Percentiles rank a stretch among this genome's conserved stretches.
These are phyloP conservation scores for Ceriops decandra DNA, from an alignment of 345 rosid species.

Conservation along the genomic window DNA sequence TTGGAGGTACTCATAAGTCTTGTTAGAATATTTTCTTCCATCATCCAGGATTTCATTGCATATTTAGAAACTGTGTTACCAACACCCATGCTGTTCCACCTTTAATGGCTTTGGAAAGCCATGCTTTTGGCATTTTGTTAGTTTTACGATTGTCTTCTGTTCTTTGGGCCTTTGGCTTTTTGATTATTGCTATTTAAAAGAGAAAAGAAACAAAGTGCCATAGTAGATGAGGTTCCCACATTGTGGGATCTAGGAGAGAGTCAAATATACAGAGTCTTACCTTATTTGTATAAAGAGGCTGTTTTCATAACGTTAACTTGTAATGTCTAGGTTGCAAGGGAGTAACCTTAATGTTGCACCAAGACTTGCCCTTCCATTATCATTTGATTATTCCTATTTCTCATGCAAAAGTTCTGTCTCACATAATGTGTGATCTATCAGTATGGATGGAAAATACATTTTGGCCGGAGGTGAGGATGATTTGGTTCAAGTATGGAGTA, in stretches of 20 bases:
- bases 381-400: conserved; percentile 4
- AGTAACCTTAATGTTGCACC: no score
- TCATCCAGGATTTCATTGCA: background rate
- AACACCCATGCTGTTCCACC: no score
- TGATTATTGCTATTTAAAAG: background rate
- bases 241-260: no score
- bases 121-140: no score
- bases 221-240: background rate
- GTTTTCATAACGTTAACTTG: no score
- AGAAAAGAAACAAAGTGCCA: background rate
- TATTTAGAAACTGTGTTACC: no score
- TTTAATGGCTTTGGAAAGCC: no score
- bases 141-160: background rate
- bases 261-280: no score
- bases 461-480: conserved; percentile 99
- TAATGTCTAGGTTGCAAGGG: no score
- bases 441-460: conserved; percentile 93
- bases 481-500: conserved; percentile 98
- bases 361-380: background rate
- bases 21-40: background rate
- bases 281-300: no score
- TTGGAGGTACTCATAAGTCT: conserved; percentile 52
- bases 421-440: conserved; percentile 39
- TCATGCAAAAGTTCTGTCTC: conserved; percentile 10
- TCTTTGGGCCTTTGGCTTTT: conserved; percentile 2